Conservation (phyloP, 352 stramenopile genomes). For the Phytopythium aichiense region DNA sequence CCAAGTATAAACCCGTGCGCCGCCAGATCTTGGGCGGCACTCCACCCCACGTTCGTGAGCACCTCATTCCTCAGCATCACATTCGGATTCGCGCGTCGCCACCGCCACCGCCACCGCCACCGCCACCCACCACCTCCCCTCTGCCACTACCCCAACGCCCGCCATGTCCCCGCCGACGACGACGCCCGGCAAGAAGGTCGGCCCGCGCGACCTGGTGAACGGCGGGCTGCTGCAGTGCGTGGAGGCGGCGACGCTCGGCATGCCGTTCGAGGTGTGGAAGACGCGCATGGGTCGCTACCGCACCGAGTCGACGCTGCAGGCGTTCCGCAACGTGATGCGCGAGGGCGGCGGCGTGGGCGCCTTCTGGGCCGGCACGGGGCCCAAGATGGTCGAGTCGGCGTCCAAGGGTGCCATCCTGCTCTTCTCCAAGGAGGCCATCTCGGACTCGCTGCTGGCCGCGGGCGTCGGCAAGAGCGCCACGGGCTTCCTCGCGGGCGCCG, state of each 20-base stretch:
- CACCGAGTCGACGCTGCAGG: slow-evolving; percentile 69
- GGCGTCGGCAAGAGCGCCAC: slow-evolving; percentile 62
- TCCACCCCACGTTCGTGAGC: background rate
- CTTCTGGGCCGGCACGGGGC: slow-evolving; percentile 86
- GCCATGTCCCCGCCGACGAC: slow-evolving; percentile 36
- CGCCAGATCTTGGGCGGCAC: background rate
- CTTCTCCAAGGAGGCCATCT: slow-evolving; percentile 87
- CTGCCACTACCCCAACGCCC: background rate
- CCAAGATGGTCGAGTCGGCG: slow-evolving; percentile 91
- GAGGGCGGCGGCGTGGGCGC: slow-evolving; percentile 73
- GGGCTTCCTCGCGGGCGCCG: slow-evolving; percentile 79
- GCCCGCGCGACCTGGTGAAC: slow-evolving; percentile 72
- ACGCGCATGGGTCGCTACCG: slow-evolving; percentile 90
- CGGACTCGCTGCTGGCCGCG: slow-evolving; percentile 69
- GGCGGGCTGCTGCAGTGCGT: slow-evolving; percentile 84
- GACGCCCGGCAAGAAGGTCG: slow-evolving; percentile 77
- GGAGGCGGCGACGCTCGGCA: slow-evolving; percentile 85
- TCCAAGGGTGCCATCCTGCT: slow-evolving; percentile 89
- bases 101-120: too few species aligned
- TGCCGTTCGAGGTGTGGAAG: slow-evolving; percentile 93
- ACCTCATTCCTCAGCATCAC: too few species aligned
- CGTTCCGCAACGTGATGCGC: slow-evolving; percentile 87
- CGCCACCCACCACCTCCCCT: too few species aligned
- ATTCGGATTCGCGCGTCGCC: background rate
- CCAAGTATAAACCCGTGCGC: background rate